Evolutionary conservation across 352 stramenopile species (phyloP).

Genomic region (Phytophthora palmivora): DNA sequence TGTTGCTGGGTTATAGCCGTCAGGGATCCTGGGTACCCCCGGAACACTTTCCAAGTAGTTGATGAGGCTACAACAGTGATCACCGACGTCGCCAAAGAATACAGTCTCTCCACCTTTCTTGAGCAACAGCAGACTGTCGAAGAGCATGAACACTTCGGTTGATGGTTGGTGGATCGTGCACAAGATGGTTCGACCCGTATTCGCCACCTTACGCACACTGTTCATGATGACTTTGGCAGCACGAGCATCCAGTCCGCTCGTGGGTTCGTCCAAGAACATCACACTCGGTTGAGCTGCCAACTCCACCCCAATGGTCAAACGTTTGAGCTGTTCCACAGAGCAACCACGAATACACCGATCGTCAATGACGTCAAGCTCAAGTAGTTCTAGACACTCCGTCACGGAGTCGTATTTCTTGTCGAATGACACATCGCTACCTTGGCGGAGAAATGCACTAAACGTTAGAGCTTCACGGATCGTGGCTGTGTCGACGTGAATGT

Average conservation of each 20-base stretch:
- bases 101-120: constrained; percentile 53
- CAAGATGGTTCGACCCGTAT: constrained; percentile 72
- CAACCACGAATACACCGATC: constrained; percentile 46
- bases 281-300: constrained; percentile 84
- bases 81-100: constrained; percentile 53
- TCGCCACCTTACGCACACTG: constrained; percentile 82
- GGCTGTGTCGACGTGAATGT: constrained; percentile 80
- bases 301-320: constrained; percentile 86
- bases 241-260: constrained; percentile 84
- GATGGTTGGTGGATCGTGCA: constrained; percentile 93
- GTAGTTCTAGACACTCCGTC: constrained; percentile 48
- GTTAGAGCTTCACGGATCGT: constrained; percentile 89
- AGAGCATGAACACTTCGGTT: constrained; percentile 84
- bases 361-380: constrained; percentile 47
- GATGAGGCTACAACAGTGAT: constrained; percentile 27
- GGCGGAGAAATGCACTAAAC: constrained; percentile 88
- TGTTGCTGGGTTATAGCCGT: constrained; percentile 59
- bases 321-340: constrained; percentile 56
- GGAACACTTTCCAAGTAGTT: constrained; percentile 61
- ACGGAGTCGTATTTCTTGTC: constrained; percentile 47
- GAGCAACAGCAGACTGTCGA: constrained; percentile 85
- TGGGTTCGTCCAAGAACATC: constrained; percentile 90
- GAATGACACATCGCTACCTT: constrained; percentile 38
- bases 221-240: constrained; percentile 86
- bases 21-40: constrained; percentile 47